phyloP scores from a whole-genome alignment of 2,329 filamentous ascomycete species.

The Amauroascus verrucosus region DNA sequence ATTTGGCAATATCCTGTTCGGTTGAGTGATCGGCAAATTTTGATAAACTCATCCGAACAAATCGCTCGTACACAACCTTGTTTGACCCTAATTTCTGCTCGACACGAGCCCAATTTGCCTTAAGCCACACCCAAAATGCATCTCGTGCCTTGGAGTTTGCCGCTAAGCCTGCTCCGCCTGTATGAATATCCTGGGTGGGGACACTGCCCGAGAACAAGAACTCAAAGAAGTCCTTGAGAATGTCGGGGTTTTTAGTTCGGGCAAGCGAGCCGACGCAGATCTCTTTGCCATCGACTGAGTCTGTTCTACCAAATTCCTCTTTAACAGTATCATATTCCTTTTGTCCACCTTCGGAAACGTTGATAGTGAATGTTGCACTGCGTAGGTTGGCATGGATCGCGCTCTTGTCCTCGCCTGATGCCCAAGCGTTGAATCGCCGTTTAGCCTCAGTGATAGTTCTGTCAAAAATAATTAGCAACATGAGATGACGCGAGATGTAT shows the following conservation, averaged over 20 bases:
- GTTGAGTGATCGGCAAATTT: conserved; percentile 64
- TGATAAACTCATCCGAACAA: conserved; percentile 65
- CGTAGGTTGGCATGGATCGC: conserved; percentile 76
- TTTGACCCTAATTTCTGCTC: conserved; percentile 64
- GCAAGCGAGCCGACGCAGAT: conserved; percentile 70
- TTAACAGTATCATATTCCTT: conserved; percentile 65
- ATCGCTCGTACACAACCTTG: conserved; percentile 80
- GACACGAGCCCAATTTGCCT: conserved; percentile 68
- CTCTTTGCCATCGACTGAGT: conserved; percentile 83
- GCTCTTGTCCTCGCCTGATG: conserved; percentile 51
- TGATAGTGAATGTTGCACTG: conserved; percentile 67
- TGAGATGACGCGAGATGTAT: neutral
- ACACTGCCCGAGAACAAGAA: conserved; percentile 78
- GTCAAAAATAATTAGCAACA: conserved; percentile 14
- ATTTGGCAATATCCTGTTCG: conserved; percentile 65
- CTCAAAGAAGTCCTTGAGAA: conserved; percentile 58
- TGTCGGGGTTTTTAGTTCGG: conserved; percentile 55
- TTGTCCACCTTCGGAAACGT: conserved; percentile 60
- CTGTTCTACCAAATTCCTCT: conserved; percentile 72
- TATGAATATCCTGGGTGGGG: conserved; percentile 77
- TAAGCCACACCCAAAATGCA: conserved; percentile 75
- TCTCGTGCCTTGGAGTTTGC: conserved; percentile 62
- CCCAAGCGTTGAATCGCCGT: conserved; percentile 71
- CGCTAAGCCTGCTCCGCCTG: conserved; percentile 61
- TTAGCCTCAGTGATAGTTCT: conserved; percentile 63